Conservation (phyloP, 345 rosid genomes). For the Syzygium aqueum region DNA sequence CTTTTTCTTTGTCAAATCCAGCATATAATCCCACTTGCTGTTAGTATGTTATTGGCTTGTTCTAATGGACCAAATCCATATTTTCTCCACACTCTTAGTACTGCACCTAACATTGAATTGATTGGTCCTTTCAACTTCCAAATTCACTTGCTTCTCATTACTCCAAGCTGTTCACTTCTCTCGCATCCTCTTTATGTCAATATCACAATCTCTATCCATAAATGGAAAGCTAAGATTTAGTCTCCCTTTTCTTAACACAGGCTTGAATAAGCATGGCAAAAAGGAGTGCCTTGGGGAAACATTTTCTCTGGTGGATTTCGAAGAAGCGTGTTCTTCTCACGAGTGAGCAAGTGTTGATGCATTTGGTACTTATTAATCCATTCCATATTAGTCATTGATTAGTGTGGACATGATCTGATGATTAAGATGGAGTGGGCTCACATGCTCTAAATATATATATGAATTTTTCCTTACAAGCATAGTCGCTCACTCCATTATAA, state of each 20-base stretch:
- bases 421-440: neutral
- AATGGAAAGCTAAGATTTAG: neutral
- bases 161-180: constrained; percentile 3
- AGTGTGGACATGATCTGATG: neutral
- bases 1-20: neutral
- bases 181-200: neutral
- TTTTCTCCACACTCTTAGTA: neutral
- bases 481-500: neutral
- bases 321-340: constrained; percentile 16
- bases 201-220: neutral
- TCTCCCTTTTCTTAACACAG: neutral
- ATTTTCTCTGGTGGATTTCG: neutral
- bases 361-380: neutral
- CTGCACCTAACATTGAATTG: neutral
- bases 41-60: neutral
- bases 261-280: neutral
- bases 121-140: neutral
- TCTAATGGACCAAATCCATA: neutral
- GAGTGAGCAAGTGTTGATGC: neutral
- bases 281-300: neutral
- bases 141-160: constrained; percentile 5
- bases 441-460: neutral
- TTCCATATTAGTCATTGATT: neutral
- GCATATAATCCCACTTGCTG: neutral
- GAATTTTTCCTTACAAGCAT: neutral